A percentile compares a stretch with the other conserved stretches of the same genome.
phyloP scores from a whole-genome alignment of 371 early-diverging fungal genomes.

The Batrachochytrium dendrobatidis region DNA sequence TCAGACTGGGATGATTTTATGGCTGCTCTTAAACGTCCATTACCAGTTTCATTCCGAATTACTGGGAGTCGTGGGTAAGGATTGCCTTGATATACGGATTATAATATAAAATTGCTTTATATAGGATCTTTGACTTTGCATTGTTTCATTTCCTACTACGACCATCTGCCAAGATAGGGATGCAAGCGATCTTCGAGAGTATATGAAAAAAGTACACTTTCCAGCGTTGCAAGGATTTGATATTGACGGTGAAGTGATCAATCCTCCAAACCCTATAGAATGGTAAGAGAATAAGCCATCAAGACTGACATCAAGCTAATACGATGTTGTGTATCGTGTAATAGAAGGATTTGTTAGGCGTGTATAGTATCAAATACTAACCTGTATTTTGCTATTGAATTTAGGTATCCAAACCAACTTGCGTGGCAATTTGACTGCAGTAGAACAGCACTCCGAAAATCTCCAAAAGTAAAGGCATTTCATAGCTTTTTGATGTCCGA shows the following conservation, averaged over 20 bases:
- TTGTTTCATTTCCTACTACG: background rate
- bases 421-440: slow-evolving; percentile 79
- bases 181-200: slow-evolving; percentile 28
- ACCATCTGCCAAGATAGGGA: slow-evolving; percentile 19
- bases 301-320: background rate
- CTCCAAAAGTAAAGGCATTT: slow-evolving; percentile 66
- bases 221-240: slow-evolving; percentile 31
- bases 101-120: slow-evolving; percentile 33
- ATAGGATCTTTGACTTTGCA: slow-evolving; percentile 13
- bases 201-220: slow-evolving; percentile 38
- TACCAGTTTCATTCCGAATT: slow-evolving; percentile 90
- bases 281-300: slow-evolving; percentile 41
- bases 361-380: background rate
- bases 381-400: background rate
- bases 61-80: slow-evolving; percentile 76
- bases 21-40: slow-evolving; percentile 19
- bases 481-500: slow-evolving; percentile 91
- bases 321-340: background rate
- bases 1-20: slow-evolving; percentile 69
- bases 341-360: background rate
- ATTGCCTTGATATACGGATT: slow-evolving; percentile 31
- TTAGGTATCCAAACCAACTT: slow-evolving; percentile 80
- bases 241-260: slow-evolving; percentile 61
- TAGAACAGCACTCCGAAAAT: slow-evolving; percentile 63
- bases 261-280: slow-evolving; percentile 67